These are phyloP conservation scores for Conticribra guillardii DNA, from an alignment of 108 stramenopile genomes.

Conservation along the genomic window DNA sequence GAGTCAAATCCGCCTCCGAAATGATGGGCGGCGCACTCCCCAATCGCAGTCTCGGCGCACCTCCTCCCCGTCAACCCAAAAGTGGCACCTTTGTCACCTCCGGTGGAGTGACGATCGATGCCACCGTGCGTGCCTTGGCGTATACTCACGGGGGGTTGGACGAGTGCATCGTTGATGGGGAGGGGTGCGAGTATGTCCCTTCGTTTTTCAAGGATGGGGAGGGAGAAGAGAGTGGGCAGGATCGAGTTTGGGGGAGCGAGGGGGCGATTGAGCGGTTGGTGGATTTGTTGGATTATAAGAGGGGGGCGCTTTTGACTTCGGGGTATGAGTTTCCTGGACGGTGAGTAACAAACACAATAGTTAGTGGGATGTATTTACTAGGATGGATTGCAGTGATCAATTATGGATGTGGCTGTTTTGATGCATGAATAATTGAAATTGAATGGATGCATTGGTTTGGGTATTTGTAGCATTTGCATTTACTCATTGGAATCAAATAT, in stretches of 20 bases:
- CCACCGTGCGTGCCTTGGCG: conserved; percentile 64
- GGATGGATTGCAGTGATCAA: not conserved
- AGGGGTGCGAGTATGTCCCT: conserved; percentile 25
- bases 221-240: conserved; percentile 9
- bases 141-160: conserved; percentile 38
- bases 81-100: conserved; percentile 84
- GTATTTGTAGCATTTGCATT: too few species aligned
- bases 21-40: conserved; percentile 51
- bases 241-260: conserved; percentile 54
- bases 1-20: conserved; percentile 68
- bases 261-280: conserved; percentile 87
- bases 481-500: too few species aligned
- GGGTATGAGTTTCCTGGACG: conserved; percentile 97
- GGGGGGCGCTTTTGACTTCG: conserved; percentile 87
- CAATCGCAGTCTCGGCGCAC: conserved; percentile 78
- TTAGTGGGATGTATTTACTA: too few species aligned
- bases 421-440: too few species aligned
- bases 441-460: too few species aligned
- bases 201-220: conserved; percentile 33
- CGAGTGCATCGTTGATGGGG: conserved; percentile 18
- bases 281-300: conserved; percentile 80
- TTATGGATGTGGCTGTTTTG: not conserved
- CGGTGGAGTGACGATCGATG: conserved; percentile 88
- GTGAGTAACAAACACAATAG: too few species aligned
- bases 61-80: conserved; percentile 64